These are phyloP conservation scores for Gracilaria domingensis DNA, from an alignment of 23 red algal species.

Conservation along the genomic window DNA sequence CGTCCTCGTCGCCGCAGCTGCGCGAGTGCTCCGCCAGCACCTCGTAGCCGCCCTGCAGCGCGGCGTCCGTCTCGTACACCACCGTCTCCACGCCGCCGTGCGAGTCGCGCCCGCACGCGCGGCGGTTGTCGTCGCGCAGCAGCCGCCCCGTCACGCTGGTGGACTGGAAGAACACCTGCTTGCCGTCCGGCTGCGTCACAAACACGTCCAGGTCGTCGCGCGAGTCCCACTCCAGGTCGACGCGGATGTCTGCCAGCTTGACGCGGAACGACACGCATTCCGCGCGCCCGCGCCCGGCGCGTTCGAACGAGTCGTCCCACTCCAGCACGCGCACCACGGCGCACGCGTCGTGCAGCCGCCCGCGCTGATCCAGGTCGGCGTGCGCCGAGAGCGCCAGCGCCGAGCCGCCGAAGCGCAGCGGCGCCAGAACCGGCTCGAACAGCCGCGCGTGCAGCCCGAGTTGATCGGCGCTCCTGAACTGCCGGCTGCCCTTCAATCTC, in stretches of 20 bases:
- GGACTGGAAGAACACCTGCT: constrained; percentile 29
- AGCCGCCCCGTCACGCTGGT: not conserved
- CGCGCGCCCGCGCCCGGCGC: not conserved
- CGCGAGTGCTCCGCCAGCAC: constrained; percentile 14
- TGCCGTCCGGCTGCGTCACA: constrained; percentile 37
- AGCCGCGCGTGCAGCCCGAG: not conserved
- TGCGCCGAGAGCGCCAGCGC: not conserved
- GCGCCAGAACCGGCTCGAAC: constrained; percentile 25
- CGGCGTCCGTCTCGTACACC: not conserved
- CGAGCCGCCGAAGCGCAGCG: constrained; percentile 28
- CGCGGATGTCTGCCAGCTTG: not conserved
- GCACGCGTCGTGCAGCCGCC: not conserved
- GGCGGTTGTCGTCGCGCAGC: constrained; percentile 25
- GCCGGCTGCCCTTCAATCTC: not conserved
- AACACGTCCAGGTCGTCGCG: constrained; percentile 47
- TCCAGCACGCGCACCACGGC: not conserved
- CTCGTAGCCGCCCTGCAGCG: not conserved
- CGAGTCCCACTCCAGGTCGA: constrained; percentile 33
- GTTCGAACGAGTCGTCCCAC: not conserved
- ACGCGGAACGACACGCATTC: constrained; percentile 48
- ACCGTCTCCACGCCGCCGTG: constrained; percentile 23
- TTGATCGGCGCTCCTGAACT: not conserved
- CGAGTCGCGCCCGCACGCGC: constrained; percentile 7
- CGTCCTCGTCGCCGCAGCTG: not conserved
- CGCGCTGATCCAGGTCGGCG: not conserved